Percentiles rank a stretch among this genome's conserved stretches.
Conservation (phyloP, 768 basidiomycete species). For the Kwoniella sp. region DNA sequence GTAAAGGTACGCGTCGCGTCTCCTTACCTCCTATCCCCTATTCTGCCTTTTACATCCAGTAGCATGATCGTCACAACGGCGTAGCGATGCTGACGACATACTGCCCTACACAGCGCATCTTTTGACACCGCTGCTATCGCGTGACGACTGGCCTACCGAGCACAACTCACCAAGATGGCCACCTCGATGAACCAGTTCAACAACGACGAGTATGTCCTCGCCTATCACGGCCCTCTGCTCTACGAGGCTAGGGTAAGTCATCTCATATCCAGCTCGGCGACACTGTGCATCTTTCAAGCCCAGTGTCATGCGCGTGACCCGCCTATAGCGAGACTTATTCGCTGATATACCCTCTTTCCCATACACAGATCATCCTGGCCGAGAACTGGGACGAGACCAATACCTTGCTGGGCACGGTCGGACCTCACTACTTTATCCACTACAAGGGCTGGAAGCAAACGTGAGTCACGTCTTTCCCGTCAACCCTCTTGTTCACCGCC, state of each 20-base stretch:
- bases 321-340: conserved; percentile 5
- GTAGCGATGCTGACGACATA: not conserved
- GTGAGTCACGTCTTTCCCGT: conserved; percentile 53
- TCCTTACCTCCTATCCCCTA: not conserved
- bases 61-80: not conserved
- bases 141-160: not conserved
- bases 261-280: not conserved
- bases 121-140: conserved; percentile 1
- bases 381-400: conserved; percentile 64
- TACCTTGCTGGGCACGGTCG: conserved; percentile 60
- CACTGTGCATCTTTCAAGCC: conserved; percentile 15
- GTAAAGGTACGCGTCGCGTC: conserved; percentile 15
- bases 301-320: conserved; percentile 5
- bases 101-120: conserved; percentile 5
- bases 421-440: conserved; percentile 89
- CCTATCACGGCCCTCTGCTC: conserved; percentile 90
- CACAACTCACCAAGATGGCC: conserved; percentile 3
- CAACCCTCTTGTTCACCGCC: not conserved
- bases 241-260: conserved; percentile 77
- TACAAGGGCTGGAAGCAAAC: conserved; percentile 99
- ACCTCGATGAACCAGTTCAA: conserved; percentile 35
- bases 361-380: conserved; percentile 58
- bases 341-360: conserved; percentile 18
- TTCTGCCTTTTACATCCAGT: not conserved
- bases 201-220: conserved; percentile 73